Percentiles rank a stretch among this genome's conserved stretches.
These are phyloP conservation scores for Rubroboletus satanas DNA, from an alignment of 768 basidiomycete genomes.

Conservation along the genomic window DNA sequence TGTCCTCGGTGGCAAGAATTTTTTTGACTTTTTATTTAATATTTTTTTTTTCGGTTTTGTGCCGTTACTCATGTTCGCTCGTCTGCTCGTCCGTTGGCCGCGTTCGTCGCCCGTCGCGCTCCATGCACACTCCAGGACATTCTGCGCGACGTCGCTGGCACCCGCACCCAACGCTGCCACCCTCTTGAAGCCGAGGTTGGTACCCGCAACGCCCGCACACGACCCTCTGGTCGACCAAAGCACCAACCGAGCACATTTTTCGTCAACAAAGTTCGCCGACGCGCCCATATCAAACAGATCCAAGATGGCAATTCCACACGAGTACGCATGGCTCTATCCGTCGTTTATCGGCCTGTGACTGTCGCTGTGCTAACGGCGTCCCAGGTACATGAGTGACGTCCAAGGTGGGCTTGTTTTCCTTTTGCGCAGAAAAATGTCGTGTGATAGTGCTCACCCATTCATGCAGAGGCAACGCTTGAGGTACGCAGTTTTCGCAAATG, in stretches of 20 bases:
- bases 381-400: conserved; percentile 44
- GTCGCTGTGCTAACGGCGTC: conserved; percentile 19
- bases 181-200: conserved; percentile 8
- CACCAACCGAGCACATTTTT: conserved; percentile 28
- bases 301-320: conserved; percentile 41
- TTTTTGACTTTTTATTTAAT: not conserved
- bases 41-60: not conserved
- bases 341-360: not conserved
- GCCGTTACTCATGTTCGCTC: conserved; percentile 17
- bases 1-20: conserved; percentile 11
- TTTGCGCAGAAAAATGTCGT: not conserved
- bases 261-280: conserved; percentile 26
- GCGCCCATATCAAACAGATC: conserved; percentile 37
- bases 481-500: conserved; percentile 15
- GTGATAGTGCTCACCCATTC: not conserved
- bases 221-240: conserved; percentile 13
- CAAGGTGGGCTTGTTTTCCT: conserved; percentile 34
- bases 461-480: conserved; percentile 39
- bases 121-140: conserved; percentile 11
- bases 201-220: not conserved
- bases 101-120: conserved; percentile 13
- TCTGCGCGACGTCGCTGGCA: conserved; percentile 11
- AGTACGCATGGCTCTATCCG: conserved; percentile 30
- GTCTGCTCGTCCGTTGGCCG: conserved; percentile 24
- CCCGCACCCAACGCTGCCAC: conserved; percentile 7